These are phyloP conservation scores for Haplosporangium sp. DNA, from an alignment of 371 early-diverging fungal genomes.

Conservation along the genomic window DNA sequence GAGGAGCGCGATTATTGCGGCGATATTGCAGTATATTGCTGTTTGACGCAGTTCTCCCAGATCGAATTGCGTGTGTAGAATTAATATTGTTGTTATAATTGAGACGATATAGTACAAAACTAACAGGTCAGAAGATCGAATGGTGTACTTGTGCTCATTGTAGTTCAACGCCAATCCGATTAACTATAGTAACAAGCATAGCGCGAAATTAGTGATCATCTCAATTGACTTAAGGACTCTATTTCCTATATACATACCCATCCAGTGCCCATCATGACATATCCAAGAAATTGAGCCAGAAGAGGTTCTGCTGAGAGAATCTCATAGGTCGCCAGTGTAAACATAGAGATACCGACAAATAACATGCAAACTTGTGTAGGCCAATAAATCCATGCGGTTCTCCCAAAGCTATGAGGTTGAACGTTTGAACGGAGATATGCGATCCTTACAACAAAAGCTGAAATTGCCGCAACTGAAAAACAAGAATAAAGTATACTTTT, in stretches of 20 bases:
- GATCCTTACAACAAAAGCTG: slow-evolving; percentile 12
- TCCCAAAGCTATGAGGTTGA: slow-evolving; percentile 30
- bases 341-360: slow-evolving; percentile 5
- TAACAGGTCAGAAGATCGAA: slow-evolving; percentile 37
- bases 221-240: neutral
- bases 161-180: slow-evolving; percentile 30
- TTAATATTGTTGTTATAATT: neutral
- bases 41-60: neutral
- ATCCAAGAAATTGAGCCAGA: slow-evolving; percentile 5
- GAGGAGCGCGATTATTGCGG: slow-evolving; percentile 9
- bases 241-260: slow-evolving; percentile 21
- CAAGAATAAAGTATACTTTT: slow-evolving; percentile 65
- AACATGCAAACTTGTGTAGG: slow-evolving; percentile 24
- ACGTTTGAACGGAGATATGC: slow-evolving; percentile 7
- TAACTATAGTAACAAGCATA: slow-evolving; percentile 10
- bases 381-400: slow-evolving; percentile 52
- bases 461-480: slow-evolving; percentile 1
- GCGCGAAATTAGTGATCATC: neutral
- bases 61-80: slow-evolving; percentile 18
- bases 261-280: slow-evolving; percentile 14
- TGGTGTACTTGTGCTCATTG: slow-evolving; percentile 42
- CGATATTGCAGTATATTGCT: slow-evolving; percentile 1
- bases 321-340: neutral
- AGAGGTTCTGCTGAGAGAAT: neutral
- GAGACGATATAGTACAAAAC: slow-evolving; percentile 24